Base-by-base conservation (phyloP, 1,284 basidiomycete genomes). In the Gomphus sp. region DNA sequence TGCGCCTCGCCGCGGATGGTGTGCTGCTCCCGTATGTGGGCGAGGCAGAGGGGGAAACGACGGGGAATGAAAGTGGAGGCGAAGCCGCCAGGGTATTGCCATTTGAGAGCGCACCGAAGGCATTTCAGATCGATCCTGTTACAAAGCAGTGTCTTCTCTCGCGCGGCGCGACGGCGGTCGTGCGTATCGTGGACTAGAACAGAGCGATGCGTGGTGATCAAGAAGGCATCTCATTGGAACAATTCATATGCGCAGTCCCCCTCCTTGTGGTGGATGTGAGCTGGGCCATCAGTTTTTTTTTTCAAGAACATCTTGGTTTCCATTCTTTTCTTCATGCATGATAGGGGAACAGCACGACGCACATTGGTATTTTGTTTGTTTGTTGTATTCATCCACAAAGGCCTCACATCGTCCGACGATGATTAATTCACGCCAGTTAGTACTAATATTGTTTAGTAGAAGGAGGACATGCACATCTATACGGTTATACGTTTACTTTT, bases 1-100 rank as follows among this genome's bases (percentile, higher is more conserved):
- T 86, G 57, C 73, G 73, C 47, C 74, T 84, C 67, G 80, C 72
- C 4, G 69, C 70, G 63, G 63, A 67, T 37, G 64, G 60, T 76
- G 22, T 58, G 7, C 3, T 58, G 25, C 14, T 33, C 2, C 56
- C 56, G 3, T 52, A 43, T 18, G 56, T 31, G 6, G 50, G 37
- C 3, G 50, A 28, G 10, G 4, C 11, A 25, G 55, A 14, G 10
- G 39, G n/a, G n/a, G 25, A 48, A 9, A 25, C 28, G 28, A 5
- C 28, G 28, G 28, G 25, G 45, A 28, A 16, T 6, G 45, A 31
- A 31, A 22, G 22, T 22, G 28, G 28, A 31, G 28, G 28, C 28
- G 43, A 36, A 25, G 55, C 7, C 8, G 31, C 34, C 0, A n/a
- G n/a, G n/a, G n/a, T 39, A 39, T 31, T 58, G 28, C 50, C 50